Evolutionary conservation across 768 basidiomycete genomes (phyloP), one percentile per base, ranked within the genome.

Genomic region (Xerocomus brunneocitrinus): DNA sequence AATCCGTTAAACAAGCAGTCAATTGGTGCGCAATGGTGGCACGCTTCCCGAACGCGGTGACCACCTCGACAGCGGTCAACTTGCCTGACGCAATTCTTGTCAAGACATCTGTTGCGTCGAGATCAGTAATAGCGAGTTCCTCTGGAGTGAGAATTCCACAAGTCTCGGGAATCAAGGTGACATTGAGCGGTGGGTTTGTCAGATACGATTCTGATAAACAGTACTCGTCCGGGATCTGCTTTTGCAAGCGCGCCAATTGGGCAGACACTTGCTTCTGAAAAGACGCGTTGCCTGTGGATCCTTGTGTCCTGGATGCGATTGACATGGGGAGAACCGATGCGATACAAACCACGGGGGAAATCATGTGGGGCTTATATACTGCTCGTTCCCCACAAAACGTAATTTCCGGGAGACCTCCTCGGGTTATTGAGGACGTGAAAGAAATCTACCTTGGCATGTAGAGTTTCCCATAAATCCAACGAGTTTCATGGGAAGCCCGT

Each of bases 11-110:
- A 53, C 73, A 77, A 41, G 61, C 58, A 4, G 65, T 59, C 28
- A 80, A 58, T 53, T 79, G 79, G 39, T 82, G 79, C 4, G 79
- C 80, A 47, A 82, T 72, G 14, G 74, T 73, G 9, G 80, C 79
- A n/a, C 81, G 68, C 62, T 79, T 79, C 49, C 63, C 73, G 53
- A 75, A 79, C 2, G 79, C 78, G 13, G 60, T 64, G 5, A 71
- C 68, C 24, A 74, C 74, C 16, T 71, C 68, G 6, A 77, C 74
- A 1, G 75, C 71, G 0, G 73, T 69, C 28, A 70, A 63, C 48
- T 67, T 38, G 9, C 69, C 66, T 5, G 49, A 54, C 7, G 65
- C 65, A 40, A 75, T 67, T 7, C 57, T 54, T 40, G 58, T 43
- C 16, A 68, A 46, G 27, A 76, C 49, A 6, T 58, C 66, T 14